Evolutionary conservation across 2,329 filamentous ascomycete genomes (phyloP), one percentile per base, ranked within the genome.

Genomic region (Rhynchosporium secalis): DNA sequence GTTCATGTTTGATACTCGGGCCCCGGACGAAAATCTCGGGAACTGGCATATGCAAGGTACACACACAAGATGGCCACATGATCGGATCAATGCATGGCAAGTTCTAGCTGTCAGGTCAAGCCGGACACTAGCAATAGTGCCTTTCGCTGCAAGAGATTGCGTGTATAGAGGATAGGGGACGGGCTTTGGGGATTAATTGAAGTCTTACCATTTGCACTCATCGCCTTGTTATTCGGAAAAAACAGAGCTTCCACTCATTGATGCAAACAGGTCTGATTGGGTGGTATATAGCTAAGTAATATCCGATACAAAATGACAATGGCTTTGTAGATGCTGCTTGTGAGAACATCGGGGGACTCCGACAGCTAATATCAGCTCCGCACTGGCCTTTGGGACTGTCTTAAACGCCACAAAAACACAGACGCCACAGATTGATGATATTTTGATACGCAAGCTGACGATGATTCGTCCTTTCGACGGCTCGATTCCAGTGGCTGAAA

Each of bases 341-440:
- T 20, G 28, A 26, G 10, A 7, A 4, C 9, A 31, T 20, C 54
- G 40, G 54, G 38, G 38, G 40, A 56, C 20, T 45, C 54, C 54
- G 54, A 56, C 12, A 46, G 15, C 28, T 33, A 12, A n/a, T 28
- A 20, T 15, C 36, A 29, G 51, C 36, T 41, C 36, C 3, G 36
- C n/a, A 9, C 13, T 4, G 5, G 12, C 4, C 33, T 54, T n/a
- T 28, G 12, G 5, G 12, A 15, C 33, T 54, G 20, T 13, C 36
- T 54, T 15, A 33, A 41, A 26, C 1, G 51, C 20, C 33, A 54
- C 15, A 28, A 56, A 56, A 56, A 56, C 38, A 56, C 36, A 46
- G 15, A 20, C 28, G 13, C 43, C 3, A 33, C 40, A 12, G 33
- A 56, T 56, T 46, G 40, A 40, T 15, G 10, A 28, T 5, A 20